phyloP scores from a whole-genome alignment of 768 basidiomycete species.

The Psilocybe cyanescens region DNA sequence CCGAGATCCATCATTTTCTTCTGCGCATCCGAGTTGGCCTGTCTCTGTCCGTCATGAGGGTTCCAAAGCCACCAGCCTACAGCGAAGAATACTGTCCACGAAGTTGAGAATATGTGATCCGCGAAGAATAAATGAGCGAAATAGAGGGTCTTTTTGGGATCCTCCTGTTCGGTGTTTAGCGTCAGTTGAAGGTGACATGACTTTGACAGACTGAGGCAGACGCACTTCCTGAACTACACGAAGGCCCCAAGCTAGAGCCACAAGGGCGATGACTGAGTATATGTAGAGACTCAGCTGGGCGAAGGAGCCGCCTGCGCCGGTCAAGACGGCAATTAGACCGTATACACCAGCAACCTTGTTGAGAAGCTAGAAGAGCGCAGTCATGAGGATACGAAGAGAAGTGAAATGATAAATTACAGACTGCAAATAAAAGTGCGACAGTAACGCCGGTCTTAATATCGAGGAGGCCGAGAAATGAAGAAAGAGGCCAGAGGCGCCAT shows the following conservation, averaged over 20 bases:
- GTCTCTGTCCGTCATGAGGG: constrained; percentile 86
- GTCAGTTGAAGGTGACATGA: constrained; percentile 16
- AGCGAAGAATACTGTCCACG: constrained; percentile 93
- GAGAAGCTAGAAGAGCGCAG: constrained; percentile 56
- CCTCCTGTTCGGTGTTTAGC: constrained; percentile 65
- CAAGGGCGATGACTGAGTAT: constrained; percentile 85
- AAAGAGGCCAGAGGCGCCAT: constrained; percentile 83
- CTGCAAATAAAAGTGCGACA: constrained; percentile 87
- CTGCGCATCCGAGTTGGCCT: constrained; percentile 87
- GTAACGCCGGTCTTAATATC: constrained; percentile 95
- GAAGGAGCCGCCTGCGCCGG: constrained; percentile 91
- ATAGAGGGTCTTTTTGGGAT: constrained; percentile 80
- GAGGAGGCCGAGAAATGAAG: constrained; percentile 83
- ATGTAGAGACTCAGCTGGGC: constrained; percentile 92
- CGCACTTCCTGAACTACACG: constrained; percentile 84
- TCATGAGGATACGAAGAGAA: constrained; percentile 4
- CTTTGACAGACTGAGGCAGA: constrained; percentile 17
- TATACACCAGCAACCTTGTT: constrained; percentile 99
- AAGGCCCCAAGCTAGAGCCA: constrained; percentile 86
- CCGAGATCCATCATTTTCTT: constrained; percentile 76
- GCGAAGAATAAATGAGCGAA: constrained; percentile 92
- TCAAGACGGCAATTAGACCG: constrained; percentile 89
- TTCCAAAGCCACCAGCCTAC: constrained; percentile 90
- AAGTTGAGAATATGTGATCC: constrained; percentile 88
- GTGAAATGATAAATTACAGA: constrained; percentile 41